Percentiles rank a stretch among this genome's conserved stretches.
phyloP scores from a whole-genome alignment of 768 basidiomycete species.

The Leccinum uliginosum region DNA sequence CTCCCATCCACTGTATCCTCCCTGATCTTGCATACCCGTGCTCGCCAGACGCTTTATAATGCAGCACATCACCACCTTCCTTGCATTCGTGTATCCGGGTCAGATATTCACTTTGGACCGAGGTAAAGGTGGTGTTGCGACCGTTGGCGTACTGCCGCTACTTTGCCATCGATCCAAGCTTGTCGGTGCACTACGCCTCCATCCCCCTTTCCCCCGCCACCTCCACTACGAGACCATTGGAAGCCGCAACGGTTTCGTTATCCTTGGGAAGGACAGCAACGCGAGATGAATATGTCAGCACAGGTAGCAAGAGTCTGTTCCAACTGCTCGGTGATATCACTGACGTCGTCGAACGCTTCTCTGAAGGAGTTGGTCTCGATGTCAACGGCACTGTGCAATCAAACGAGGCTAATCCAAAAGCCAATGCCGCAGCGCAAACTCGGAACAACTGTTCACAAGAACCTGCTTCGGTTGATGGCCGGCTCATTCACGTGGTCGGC shows the following conservation, averaged over 20 bases:
- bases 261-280: slow-evolving; percentile 80
- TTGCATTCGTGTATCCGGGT: slow-evolving; percentile 91
- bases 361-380: slow-evolving; percentile 90
- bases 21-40: slow-evolving; percentile 84
- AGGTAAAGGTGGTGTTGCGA: slow-evolving; percentile 74
- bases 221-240: slow-evolving; percentile 73
- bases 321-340: slow-evolving; percentile 91
- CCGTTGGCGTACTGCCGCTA: slow-evolving; percentile 85
- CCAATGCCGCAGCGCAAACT: slow-evolving; percentile 41
- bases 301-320: slow-evolving; percentile 93
- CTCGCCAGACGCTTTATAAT: slow-evolving; percentile 92
- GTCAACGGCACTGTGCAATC: slow-evolving; percentile 66
- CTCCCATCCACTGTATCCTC: slow-evolving; percentile 83
- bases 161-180: slow-evolving; percentile 71
- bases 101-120: slow-evolving; percentile 91
- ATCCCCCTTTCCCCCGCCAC: slow-evolving; percentile 57
- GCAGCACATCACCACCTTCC: slow-evolving; percentile 90
- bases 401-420: slow-evolving; percentile 45
- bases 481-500: slow-evolving; percentile 68
- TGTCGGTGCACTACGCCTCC: slow-evolving; percentile 75
- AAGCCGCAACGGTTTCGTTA: slow-evolving; percentile 89
- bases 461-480: slow-evolving; percentile 49
- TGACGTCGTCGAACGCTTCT: slow-evolving; percentile 82
- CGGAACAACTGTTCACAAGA: slow-evolving; percentile 27
- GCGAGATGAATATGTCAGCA: slow-evolving; percentile 75